Conservation (phyloP, 352 stramenopile species). For the Globisporangium mamillatum region DNA sequence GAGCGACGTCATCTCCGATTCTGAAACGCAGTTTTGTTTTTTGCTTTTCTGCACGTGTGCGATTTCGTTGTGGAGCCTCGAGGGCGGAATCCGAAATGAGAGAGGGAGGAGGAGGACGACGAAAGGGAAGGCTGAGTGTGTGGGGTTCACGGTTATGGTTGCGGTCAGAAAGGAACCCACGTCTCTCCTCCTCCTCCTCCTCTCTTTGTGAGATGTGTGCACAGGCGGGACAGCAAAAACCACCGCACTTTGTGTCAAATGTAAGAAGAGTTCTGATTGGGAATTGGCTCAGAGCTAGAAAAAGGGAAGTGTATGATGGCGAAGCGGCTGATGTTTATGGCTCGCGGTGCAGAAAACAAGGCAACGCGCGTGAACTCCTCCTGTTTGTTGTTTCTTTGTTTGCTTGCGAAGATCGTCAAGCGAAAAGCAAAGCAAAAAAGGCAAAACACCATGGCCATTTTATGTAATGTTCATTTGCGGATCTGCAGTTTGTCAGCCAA, state of each 20-base stretch:
- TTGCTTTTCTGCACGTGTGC: neutral
- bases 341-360: neutral
- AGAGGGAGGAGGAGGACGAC: neutral
- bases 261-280: neutral
- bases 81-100: conserved; percentile 10
- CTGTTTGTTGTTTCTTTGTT: neutral
- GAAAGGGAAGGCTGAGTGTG: neutral
- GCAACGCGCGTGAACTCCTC: neutral
- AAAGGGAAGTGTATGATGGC: neutral
- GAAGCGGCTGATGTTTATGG: conserved; percentile 1
- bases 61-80: conserved; percentile 7
- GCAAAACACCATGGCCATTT: neutral
- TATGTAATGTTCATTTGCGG: neutral
- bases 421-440: neutral
- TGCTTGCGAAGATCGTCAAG: neutral
- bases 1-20: neutral
- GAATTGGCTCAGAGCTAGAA: neutral
- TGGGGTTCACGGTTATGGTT: neutral
- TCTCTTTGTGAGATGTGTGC: neutral
- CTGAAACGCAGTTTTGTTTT: neutral
- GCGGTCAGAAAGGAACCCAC: neutral
- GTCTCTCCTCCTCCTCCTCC: neutral
- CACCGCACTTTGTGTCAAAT: neutral
- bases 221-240: neutral
- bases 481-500: neutral